Conservation (phyloP, 352 stramenopile species). For the Phytophthora palmivora region DNA sequence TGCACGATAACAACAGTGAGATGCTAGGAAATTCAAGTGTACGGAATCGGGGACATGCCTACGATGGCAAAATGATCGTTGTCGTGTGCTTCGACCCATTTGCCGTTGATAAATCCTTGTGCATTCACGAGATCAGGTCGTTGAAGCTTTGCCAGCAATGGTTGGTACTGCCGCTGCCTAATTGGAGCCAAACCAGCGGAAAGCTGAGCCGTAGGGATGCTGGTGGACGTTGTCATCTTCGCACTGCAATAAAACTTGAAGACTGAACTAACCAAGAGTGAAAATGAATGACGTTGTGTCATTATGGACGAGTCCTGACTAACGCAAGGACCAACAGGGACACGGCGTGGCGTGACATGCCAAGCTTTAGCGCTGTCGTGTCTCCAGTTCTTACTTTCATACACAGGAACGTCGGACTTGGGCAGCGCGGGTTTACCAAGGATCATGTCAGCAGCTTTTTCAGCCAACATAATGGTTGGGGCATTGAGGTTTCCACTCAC, state of each 20-base stretch:
- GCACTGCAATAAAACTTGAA: conserved; percentile 7
- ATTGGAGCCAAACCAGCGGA: conserved; percentile 16
- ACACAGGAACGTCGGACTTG: conserved; percentile 67
- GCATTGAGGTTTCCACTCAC: conserved; percentile 94
- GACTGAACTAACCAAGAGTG: conserved; percentile 6
- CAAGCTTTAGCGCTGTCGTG: conserved; percentile 54
- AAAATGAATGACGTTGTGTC: too few relatives aligned
- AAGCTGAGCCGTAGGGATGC: conserved; percentile 13
- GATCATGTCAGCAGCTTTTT: conserved; percentile 93
- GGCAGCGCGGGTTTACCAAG: conserved; percentile 60
- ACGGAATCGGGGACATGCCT: conserved; percentile 29
- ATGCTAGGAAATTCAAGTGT: too few relatives aligned
- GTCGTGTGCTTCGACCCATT: conserved; percentile 64
- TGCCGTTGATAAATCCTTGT: conserved; percentile 72
- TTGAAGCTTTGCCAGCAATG: conserved; percentile 55
- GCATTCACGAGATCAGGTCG: conserved; percentile 67
- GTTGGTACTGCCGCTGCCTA: conserved; percentile 21
- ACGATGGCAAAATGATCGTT: conserved; percentile 54
- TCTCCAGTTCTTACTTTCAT: conserved; percentile 68
- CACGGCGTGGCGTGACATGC: conserved; percentile 12
- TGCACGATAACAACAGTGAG: too few relatives aligned
- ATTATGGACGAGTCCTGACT: too few relatives aligned
- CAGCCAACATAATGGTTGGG: conserved; percentile 92
- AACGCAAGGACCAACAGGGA: neutral
- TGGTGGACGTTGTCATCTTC: conserved; percentile 21